These are phyloP conservation scores for Ophiostoma ips DNA, from an alignment of 2,329 filamentous ascomycete species.

Conservation along the genomic window DNA sequence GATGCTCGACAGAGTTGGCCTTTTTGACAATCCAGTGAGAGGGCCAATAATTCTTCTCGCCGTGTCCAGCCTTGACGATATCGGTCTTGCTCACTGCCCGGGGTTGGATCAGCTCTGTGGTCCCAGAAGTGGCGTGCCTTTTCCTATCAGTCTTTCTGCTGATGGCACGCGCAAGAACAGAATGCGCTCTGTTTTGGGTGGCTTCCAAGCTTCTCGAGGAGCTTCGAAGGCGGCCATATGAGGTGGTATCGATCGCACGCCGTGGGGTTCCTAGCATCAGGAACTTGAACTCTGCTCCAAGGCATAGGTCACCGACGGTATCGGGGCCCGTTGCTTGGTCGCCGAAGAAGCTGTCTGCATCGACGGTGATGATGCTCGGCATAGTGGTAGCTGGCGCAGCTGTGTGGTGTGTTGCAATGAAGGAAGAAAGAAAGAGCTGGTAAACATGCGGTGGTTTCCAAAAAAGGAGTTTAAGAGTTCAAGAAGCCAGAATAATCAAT, in stretches of 20 bases:
- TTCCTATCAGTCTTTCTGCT: constrained; percentile 11
- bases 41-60: constrained; percentile 23
- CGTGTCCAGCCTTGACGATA: constrained; percentile 13
- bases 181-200: constrained; percentile 14
- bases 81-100: constrained; percentile 17
- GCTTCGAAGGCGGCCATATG: too few species aligned
- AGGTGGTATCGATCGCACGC: not conserved
- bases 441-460: not conserved
- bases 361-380: not conserved
- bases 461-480: too few species aligned
- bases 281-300: constrained; percentile 23
- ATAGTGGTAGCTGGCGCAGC: not conserved
- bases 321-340: constrained; percentile 8
- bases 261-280: constrained; percentile 17
- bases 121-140: not conserved
- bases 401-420: too few species aligned
- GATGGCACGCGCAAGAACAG: constrained; percentile 14
- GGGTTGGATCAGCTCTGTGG: not conserved
- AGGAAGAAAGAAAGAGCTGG: too few species aligned
- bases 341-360: not conserved
- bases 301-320: constrained; percentile 13
- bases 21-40: constrained; percentile 27
- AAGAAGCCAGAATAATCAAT: too few species aligned
- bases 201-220: not conserved
- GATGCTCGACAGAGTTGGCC: constrained; percentile 25